phyloP scores from a whole-genome alignment of 169 alveolate species.

The Toxoplasma gondii region DNA sequence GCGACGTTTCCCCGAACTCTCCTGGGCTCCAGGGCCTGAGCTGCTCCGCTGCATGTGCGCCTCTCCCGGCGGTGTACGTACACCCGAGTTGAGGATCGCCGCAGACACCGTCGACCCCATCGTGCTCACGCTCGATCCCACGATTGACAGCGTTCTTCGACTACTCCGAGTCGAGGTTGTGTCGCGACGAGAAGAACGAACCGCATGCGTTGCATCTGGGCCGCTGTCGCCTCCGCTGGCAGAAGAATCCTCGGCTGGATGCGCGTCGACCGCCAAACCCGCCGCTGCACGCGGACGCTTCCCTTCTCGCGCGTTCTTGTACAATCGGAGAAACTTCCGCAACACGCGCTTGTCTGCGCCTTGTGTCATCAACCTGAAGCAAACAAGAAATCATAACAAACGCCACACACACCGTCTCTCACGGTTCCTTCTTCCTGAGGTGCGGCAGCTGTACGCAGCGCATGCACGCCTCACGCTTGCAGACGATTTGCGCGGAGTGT shows the following conservation, averaged over 20 bases:
- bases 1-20: background rate
- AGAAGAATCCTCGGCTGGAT: background rate
- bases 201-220: background rate
- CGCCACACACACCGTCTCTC: background rate
- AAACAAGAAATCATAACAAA: background rate
- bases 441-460: background rate
- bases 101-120: background rate
- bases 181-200: background rate
- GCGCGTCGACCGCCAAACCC: background rate
- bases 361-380: conserved; percentile 64
- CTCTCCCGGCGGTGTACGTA: conserved; percentile 21
- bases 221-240: conserved; percentile 47
- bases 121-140: background rate
- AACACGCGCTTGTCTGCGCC: conserved; percentile 70
- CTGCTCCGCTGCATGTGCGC: background rate
- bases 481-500: too few species aligned
- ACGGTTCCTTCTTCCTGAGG: background rate
- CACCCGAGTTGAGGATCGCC: background rate
- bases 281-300: background rate
- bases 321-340: conserved; percentile 63
- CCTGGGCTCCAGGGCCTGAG: background rate
- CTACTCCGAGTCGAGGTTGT: background rate
- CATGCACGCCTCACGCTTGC: too few species aligned
- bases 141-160: background rate
- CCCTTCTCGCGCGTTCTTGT: conserved; percentile 45